Evolutionary conservation across 371 early-diverging fungal genomes (phyloP), one percentile per base, ranked within the genome.

Genomic region (Circinella minor): DNA sequence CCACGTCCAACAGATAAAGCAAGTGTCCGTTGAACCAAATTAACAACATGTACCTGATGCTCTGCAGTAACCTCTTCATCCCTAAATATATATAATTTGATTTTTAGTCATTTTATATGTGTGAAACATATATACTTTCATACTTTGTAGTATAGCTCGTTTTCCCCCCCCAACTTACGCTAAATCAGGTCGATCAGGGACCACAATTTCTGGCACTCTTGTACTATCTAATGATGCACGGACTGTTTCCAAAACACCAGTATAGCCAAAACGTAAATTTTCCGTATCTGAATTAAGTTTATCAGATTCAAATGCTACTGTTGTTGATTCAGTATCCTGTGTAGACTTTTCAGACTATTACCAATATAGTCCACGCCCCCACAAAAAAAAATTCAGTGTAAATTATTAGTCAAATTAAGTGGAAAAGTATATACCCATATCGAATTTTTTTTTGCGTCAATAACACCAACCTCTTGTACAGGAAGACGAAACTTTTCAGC

Each of bases 1-100:
- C 87, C 91, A 18, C 92, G 83, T 14, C 95, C 95, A 1, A 84
- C 67, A 1, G 94, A 84, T 9, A 91, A 80, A 1, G 95, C 88
- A 11, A 92, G 71, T 0, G 90, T 90, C 36, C 94, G 83, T 43
- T 84, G 77, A 1, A 89, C 77, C 9, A 93, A 72, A 15, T 76
- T 69, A 8, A 72, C 64, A 17, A 94, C 74, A 36, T 80, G 76
- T 6, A 61, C 64, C 67, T 90, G 86, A 47, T 90, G 86, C 18
- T 87, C 83, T 9, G 72, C 81, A 5, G 78, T 79, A 8, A 80
- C 47, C 2, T 88, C 90, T 10, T 88, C 88, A 36, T 85, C 81
- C 17, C 77, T 79, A 39, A 61, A 4, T 64, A 51, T n/a, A 54
- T 36, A 39, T 64, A 43, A 62, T 15, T 20, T 47, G 54, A 13